Percentiles rank a stretch among this genome's conserved stretches.
Evolutionary conservation across 176 grass and related monocot species (phyloP).

Genomic region (Ensete ventricosum): DNA sequence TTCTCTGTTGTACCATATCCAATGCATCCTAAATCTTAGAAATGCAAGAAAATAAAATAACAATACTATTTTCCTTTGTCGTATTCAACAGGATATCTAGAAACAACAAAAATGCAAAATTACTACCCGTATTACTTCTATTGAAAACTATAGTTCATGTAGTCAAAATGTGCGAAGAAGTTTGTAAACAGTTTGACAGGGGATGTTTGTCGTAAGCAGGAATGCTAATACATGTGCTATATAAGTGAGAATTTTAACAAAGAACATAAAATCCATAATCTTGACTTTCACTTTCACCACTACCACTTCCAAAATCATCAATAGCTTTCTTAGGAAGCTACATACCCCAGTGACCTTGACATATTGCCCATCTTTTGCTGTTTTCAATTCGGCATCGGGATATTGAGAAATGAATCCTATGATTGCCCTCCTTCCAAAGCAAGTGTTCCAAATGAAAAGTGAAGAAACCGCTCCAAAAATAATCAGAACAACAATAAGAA

Average conservation of each 20-base stretch:
- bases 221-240: background rate
- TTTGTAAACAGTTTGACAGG: too few species aligned
- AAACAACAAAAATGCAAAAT: too few species aligned
- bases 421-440: constrained; percentile 6
- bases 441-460: constrained; percentile 16
- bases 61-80: too few species aligned
- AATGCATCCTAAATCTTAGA: too few species aligned
- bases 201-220: background rate
- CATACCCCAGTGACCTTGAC: constrained; percentile 18
- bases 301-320: background rate
- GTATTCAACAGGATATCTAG: too few species aligned
- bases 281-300: background rate
- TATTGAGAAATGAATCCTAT: constrained; percentile 4
- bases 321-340: background rate
- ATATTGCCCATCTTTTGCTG: constrained; percentile 17
- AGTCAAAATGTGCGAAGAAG: too few species aligned
- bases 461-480: constrained; percentile 6
- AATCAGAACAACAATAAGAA: constrained; percentile 17
- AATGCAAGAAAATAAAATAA: too few species aligned
- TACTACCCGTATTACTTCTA: too few species aligned
- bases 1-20: too few species aligned
- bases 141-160: too few species aligned
- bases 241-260: too few species aligned
- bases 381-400: constrained; percentile 11
- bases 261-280: background rate